Evolutionary conservation across 148 eudicot species (phyloP), one percentile per base, ranked within the genome.

Genomic region (Vaccinium myrtillus): DNA sequence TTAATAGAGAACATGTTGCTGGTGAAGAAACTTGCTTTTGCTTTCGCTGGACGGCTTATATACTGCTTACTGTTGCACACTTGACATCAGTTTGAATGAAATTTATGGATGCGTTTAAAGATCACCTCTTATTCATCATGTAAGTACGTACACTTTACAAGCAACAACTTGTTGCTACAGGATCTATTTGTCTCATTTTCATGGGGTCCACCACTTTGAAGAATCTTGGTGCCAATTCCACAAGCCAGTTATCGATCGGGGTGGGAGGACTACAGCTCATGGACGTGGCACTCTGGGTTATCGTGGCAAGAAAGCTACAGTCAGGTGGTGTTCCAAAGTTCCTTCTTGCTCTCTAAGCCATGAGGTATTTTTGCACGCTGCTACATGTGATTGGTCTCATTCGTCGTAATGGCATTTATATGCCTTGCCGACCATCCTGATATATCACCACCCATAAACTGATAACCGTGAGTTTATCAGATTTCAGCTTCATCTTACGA

Each of bases 361-460:
- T 32, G 36, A 32, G 36, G 36, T 32, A 32, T 32, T 32, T 32
- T 32, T 32, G 36, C 36, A 32, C 1, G 36, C 36, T 32, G 36
- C 36, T 1, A 32, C 36, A 74, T 49, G 85, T 88, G 85, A 85
- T 86, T 46, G 93, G 95, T 93, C 95, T 91, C 95, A 94, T 93
- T 93, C 95, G 93, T 89, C 95, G 94, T 93, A 93, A 93, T 78
- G 87, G 93, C 53, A 83, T n/a, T 18, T 13, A 18, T 75, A 73
- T 87, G 90, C 93, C 89, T 93, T 93, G 95, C 90, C 94, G 94
- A 93, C 95, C 93, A 93, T 90, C 67, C 94, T 90, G 89, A 77
- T 93, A 93, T 93, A 93, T 93, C 95, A 93, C 95, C 94, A 91
- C 95, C 95, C 94, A 93, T 91, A 93, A 93, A 84, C 95, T 78